These are phyloP conservation scores for Smittium culicis DNA, from an alignment of 371 early-diverging fungal species.

Conservation along the genomic window DNA sequence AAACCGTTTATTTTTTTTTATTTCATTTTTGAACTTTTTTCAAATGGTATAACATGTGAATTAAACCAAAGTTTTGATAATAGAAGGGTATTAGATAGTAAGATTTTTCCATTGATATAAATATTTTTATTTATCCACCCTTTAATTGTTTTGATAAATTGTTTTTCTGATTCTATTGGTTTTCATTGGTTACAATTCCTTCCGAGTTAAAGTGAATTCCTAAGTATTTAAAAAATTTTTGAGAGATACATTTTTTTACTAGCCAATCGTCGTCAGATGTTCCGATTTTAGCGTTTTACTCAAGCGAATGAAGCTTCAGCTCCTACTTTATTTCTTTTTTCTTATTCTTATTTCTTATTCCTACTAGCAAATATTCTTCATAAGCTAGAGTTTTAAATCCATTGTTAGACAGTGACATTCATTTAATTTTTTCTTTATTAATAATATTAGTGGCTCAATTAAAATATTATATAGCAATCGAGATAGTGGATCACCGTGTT, in stretches of 20 bases:
- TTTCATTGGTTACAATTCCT: not conserved
- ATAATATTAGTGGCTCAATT: not conserved
- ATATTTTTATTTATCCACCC: not conserved
- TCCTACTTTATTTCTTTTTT: slow-evolving; percentile 7
- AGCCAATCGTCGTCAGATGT: not conserved
- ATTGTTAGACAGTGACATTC: not conserved
- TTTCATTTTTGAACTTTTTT: slow-evolving; percentile 6
- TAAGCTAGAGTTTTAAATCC: not conserved
- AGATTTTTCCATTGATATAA: not conserved
- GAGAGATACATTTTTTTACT: not conserved
- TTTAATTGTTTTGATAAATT: not conserved
- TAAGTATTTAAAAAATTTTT: not conserved
- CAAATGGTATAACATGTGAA: not conserved
- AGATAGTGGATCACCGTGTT: not conserved
- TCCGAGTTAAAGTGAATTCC: not conserved
- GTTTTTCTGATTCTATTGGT: not conserved
- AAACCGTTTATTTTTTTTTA: not conserved
- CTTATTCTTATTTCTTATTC: slow-evolving; percentile 10
- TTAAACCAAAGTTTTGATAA: not conserved
- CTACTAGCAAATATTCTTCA: slow-evolving; percentile 14
- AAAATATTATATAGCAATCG: not conserved
- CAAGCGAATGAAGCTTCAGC: not conserved
- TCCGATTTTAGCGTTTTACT: not conserved
- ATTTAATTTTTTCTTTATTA: not conserved
- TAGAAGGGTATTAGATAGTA: not conserved